Evolutionary conservation across 2,329 filamentous ascomycete species (phyloP).

Genomic region (Ophiosphaerella herpotricha): DNA sequence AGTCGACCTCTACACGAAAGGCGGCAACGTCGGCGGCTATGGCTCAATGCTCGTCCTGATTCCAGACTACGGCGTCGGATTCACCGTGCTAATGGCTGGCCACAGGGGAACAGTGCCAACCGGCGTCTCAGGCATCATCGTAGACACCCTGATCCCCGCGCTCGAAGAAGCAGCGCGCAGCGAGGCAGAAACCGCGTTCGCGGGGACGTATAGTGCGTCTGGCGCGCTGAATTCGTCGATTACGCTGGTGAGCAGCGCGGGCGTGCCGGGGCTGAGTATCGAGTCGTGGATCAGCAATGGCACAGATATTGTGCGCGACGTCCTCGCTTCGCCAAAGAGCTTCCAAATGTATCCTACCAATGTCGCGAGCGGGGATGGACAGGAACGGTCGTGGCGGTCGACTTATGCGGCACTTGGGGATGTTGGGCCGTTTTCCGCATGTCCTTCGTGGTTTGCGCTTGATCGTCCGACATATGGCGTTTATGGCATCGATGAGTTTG

Average conservation of each 20-base stretch:
- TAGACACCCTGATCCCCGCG: constrained; percentile 19
- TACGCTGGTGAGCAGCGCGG: constrained; percentile 24
- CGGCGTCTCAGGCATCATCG: constrained; percentile 9
- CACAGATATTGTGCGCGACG: constrained; percentile 27
- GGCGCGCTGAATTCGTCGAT: constrained; percentile 33
- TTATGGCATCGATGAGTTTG: constrained; percentile 12
- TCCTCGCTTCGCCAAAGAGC: background rate
- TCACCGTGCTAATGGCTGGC: constrained; percentile 46
- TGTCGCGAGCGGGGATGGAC: constrained; percentile 5
- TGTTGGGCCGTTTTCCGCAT: constrained; percentile 11
- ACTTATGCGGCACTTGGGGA: constrained; percentile 1
- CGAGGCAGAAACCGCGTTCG: constrained; percentile 30
- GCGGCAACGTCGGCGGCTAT: constrained; percentile 49
- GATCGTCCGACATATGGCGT: constrained; percentile 13
- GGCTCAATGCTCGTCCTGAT: constrained; percentile 47
- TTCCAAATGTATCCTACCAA: constrained; percentile 18
- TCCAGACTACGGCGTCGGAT: constrained; percentile 52
- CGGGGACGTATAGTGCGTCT: constrained; percentile 27
- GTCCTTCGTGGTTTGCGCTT: constrained; percentile 12
- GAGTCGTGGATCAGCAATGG: constrained; percentile 38
- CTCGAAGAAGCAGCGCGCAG: constrained; percentile 31
- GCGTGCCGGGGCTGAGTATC: constrained; percentile 33
- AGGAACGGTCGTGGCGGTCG: constrained; percentile 9
- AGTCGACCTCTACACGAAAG: constrained; percentile 50
- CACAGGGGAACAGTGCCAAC: background rate